phyloP scores from a whole-genome alignment of 768 basidiomycete genomes.

The Trametes villosa region DNA sequence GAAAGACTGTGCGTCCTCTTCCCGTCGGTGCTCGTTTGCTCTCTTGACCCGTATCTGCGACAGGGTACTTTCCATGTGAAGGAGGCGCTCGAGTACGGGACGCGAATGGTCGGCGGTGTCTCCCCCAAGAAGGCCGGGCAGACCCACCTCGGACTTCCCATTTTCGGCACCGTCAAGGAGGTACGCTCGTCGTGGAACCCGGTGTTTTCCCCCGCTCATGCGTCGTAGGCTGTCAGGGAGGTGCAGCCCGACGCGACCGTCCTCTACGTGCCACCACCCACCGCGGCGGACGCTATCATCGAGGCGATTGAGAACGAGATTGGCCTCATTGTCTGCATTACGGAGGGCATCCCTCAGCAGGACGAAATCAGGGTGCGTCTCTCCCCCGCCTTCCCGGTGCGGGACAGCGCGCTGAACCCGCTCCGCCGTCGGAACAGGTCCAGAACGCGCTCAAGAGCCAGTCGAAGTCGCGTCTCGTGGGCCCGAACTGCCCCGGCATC shows the following conservation, averaged over 20 bases:
- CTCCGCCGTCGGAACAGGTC: conserved; percentile 53
- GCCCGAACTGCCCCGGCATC: conserved; percentile 98
- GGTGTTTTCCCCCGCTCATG: conserved; percentile 24
- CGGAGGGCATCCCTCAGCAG: conserved; percentile 96
- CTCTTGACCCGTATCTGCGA: neutral
- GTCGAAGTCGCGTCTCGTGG: conserved; percentile 93
- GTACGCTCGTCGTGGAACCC: conserved; percentile 42
- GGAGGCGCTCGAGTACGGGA: conserved; percentile 93
- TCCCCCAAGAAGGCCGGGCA: conserved; percentile 96
- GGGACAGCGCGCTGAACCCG: neutral
- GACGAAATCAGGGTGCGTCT: conserved; percentile 87
- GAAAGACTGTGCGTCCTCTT: conserved; percentile 75
- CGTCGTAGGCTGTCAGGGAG: conserved; percentile 78
- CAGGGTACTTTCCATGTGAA: conserved; percentile 96
- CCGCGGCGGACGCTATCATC: conserved; percentile 95
- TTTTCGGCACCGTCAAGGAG: conserved; percentile 92
- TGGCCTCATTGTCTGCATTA: conserved; percentile 96
- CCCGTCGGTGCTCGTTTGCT: neutral
- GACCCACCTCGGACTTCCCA: conserved; percentile 92
- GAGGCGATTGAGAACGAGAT: conserved; percentile 99
- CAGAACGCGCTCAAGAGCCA: conserved; percentile 94
- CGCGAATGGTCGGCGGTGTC: conserved; percentile 97
- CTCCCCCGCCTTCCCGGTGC: neutral
- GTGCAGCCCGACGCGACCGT: conserved; percentile 91
- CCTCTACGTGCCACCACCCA: conserved; percentile 97